Conservation (phyloP, 805 yeast species). For the Starmerella asiatica region DNA sequence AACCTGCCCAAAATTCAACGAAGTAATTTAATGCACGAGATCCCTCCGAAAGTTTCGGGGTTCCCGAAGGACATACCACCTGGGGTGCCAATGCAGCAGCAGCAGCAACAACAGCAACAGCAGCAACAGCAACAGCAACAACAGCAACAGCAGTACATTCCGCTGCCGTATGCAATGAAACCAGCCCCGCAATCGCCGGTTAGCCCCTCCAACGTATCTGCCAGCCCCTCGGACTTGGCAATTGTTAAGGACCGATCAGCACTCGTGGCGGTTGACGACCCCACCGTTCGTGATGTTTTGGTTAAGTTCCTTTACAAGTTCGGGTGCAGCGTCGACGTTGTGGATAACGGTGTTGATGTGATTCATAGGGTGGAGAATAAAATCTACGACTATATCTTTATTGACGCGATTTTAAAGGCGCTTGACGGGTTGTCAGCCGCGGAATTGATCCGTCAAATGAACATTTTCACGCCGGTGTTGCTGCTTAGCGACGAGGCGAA, state of each 20-base stretch:
- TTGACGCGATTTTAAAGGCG: conserved; percentile 46
- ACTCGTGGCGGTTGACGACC: conserved; percentile 43
- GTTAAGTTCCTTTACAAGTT: conserved; percentile 69
- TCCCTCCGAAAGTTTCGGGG: background rate
- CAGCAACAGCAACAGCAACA: conserved; percentile 1
- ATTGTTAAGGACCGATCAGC: conserved; percentile 27
- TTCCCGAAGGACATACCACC: too few relatives aligned
- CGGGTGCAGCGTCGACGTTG: conserved; percentile 88
- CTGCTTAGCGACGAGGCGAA: conserved; percentile 27
- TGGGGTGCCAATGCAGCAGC: background rate
- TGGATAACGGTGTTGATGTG: conserved; percentile 83
- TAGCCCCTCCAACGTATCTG: background rate
- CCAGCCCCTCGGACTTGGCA: background rate
- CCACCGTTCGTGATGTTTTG: conserved; percentile 56
- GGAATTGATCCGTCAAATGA: conserved; percentile 72
- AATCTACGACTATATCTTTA: conserved; percentile 39
- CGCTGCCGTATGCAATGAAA: background rate
- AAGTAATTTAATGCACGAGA: background rate
- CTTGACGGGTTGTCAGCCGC: conserved; percentile 71
- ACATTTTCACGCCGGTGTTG: conserved; percentile 74
- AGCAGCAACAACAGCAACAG: conserved; percentile 43
- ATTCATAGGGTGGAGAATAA: conserved; percentile 65
- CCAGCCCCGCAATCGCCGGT: background rate
- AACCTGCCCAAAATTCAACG: too few relatives aligned
- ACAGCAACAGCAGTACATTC: background rate